Percentiles rank a stretch among this genome's conserved stretches.
Evolutionary conservation across 768 basidiomycete genomes (phyloP).

Genomic region (Hericium erinaceus): DNA sequence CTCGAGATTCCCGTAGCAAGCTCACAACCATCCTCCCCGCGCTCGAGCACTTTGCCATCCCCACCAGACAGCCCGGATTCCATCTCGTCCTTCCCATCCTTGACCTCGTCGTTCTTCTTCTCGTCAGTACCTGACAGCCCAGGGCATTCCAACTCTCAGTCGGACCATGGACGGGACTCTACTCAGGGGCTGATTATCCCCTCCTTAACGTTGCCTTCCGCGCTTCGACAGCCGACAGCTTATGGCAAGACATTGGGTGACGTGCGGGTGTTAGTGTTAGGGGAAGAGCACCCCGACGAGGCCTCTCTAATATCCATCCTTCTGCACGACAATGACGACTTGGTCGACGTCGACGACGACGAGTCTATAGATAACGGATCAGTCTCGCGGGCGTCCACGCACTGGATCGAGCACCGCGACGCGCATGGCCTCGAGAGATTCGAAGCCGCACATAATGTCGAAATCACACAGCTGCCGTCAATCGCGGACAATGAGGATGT

Average conservation of each 20-base stretch:
- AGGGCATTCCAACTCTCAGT: slow-evolving; percentile 38
- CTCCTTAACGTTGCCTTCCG: slow-evolving; percentile 51
- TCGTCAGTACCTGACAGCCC: slow-evolving; percentile 65
- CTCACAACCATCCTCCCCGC: slow-evolving; percentile 39
- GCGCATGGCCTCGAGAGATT: slow-evolving; percentile 56
- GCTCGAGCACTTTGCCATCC: slow-evolving; percentile 39
- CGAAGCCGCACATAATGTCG: slow-evolving; percentile 56
- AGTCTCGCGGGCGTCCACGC: slow-evolving; percentile 48
- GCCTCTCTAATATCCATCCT: slow-evolving; percentile 39
- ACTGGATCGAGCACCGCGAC: slow-evolving; percentile 63
- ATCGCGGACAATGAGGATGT: slow-evolving; percentile 39
- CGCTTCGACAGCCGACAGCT: slow-evolving; percentile 54
- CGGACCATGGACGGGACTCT: slow-evolving; percentile 24
- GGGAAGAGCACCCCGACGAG: slow-evolving; percentile 33
- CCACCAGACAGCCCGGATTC: slow-evolving; percentile 57
- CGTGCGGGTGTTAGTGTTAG: slow-evolving; percentile 46
- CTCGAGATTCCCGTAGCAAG: slow-evolving; percentile 7
- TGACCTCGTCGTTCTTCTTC: slow-evolving; percentile 71
- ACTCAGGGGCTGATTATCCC: slow-evolving; percentile 61
- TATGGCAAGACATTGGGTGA: slow-evolving; percentile 64
- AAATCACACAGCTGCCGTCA: slow-evolving; percentile 43
- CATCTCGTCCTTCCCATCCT: slow-evolving; percentile 62
- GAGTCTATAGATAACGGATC: slow-evolving; percentile 37
- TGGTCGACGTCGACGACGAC: slow-evolving; percentile 55
- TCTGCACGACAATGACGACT: slow-evolving; percentile 56